A percentile compares a stretch with the other conserved stretches of the same genome.
phyloP scores from a whole-genome alignment of 78 protist genomes.

The Dictyostelium purpureum region DNA sequence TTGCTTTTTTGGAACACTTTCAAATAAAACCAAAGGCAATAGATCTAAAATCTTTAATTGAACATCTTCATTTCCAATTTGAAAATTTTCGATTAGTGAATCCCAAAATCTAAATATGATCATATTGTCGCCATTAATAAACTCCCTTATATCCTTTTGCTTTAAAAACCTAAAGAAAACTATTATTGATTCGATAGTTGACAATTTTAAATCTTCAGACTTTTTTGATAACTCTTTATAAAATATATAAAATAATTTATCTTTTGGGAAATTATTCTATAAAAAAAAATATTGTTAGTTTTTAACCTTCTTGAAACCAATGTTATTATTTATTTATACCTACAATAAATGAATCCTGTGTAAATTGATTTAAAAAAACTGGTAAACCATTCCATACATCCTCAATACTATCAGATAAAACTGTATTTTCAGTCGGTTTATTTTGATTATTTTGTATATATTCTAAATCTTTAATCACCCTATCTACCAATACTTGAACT shows the following conservation, averaged over 20 bases:
- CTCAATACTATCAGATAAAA: neutral
- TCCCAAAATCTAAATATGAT: too few species aligned
- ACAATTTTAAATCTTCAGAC: neutral
- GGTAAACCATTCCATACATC: conserved; percentile 51
- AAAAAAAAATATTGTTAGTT: neutral
- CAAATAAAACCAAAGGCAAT: neutral
- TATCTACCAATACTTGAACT: conserved; percentile 17
- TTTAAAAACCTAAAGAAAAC: neutral
- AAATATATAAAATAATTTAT: neutral
- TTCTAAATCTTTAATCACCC: neutral
- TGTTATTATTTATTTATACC: neutral
- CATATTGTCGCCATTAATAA: too few species aligned
- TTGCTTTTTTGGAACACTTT: neutral
- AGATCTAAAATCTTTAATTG: neutral
- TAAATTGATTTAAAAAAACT: conserved; percentile 11
- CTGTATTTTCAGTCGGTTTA: neutral
- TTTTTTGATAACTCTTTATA: neutral
- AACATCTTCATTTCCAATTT: neutral
- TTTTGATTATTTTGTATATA: neutral
- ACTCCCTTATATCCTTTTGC: neutral
- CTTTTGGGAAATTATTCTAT: neutral
- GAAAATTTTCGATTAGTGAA: neutral
- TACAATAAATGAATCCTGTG: conserved; percentile 13
- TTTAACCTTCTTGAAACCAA: neutral
- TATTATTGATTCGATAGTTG: neutral